A percentile compares a stretch with the other conserved stretches of the same genome.
Conservation (phyloP, 805 yeast genomes). For the Saturnispora hagleri region DNA sequence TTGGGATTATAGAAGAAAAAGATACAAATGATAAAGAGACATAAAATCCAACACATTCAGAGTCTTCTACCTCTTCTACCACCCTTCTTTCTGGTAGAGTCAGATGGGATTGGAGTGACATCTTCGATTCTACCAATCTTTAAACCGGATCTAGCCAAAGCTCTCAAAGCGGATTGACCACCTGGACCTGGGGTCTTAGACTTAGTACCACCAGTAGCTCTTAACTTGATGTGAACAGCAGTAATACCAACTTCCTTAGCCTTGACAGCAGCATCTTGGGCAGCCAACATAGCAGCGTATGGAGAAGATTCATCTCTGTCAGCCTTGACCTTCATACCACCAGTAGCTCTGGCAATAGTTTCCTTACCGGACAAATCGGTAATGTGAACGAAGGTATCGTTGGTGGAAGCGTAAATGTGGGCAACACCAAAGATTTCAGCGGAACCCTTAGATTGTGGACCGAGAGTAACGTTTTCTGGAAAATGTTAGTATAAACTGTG, state of each 20-base stretch:
- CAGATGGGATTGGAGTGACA: conserved; percentile 99
- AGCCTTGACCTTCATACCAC: conserved; percentile 99
- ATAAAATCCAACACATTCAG: conserved; percentile 17
- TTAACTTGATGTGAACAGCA: conserved; percentile 98
- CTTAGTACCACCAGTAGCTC: conserved; percentile 99
- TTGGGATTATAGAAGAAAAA: conserved; percentile 5
- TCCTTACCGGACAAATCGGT: conserved; percentile 99
- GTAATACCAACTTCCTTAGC: conserved; percentile 99
- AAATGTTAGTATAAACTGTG: conserved; percentile 16
- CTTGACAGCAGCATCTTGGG: conserved; percentile 98
- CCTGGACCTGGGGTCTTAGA: conserved; percentile 99
- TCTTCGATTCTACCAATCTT: conserved; percentile 99
- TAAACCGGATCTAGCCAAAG: conserved; percentile 98
- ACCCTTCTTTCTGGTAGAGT: conserved; percentile 99
- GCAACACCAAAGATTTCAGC: conserved; percentile 99
- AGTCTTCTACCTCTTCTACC: conserved; percentile 99
- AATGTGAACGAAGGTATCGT: conserved; percentile 99
- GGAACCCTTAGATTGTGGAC: conserved; percentile 90
- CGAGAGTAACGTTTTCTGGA: conserved; percentile 52
- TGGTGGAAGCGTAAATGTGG: conserved; percentile 98
- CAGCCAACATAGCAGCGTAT: conserved; percentile 99
- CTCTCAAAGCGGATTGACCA: conserved; percentile 99
- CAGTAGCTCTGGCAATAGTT: conserved; percentile 99
- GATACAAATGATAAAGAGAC: conserved; percentile 7
- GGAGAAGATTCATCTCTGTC: conserved; percentile 99